These are phyloP conservation scores for Xylaria longipes DNA, from an alignment of 495 filamentous ascomycete species.

Conservation along the genomic window DNA sequence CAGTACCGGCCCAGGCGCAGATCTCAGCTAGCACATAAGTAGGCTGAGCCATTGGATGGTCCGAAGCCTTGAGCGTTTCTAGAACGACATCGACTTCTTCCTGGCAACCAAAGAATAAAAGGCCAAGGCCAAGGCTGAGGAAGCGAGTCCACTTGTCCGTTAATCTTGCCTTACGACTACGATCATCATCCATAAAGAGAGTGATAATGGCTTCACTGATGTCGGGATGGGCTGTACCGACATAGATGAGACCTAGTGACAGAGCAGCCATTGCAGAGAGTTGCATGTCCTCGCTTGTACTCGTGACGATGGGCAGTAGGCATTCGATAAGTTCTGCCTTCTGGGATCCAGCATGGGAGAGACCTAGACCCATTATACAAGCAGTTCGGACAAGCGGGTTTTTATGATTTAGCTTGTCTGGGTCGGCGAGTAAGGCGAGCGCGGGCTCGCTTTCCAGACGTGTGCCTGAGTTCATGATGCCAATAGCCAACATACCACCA, in stretches of 20 bases:
- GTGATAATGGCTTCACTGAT: conserved; percentile 88
- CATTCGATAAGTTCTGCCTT: conserved; percentile 80
- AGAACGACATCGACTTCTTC: conserved; percentile 96
- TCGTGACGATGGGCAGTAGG: conserved; percentile 84
- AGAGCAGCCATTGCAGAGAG: conserved; percentile 95
- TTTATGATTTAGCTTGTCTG: conserved; percentile 77
- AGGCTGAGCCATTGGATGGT: conserved; percentile 92
- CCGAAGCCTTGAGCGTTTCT: conserved; percentile 92
- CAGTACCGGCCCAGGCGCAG: conserved; percentile 96
- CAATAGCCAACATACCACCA: conserved; percentile 85
- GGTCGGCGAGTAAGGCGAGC: conserved; percentile 80
- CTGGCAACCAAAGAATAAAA: conserved; percentile 94
- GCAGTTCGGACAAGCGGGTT: conserved; percentile 75
- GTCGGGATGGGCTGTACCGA: conserved; percentile 88
- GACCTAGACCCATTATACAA: conserved; percentile 92
- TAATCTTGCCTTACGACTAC: conserved; percentile 78
- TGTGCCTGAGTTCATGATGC: conserved; percentile 92
- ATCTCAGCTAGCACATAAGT: conserved; percentile 91
- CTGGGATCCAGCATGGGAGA: conserved; percentile 92
- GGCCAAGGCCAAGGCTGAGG: conserved; percentile 89
- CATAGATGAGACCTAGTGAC: conserved; percentile 86
- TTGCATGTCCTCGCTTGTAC: conserved; percentile 86
- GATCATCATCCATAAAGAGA: conserved; percentile 89
- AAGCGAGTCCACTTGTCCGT: conserved; percentile 99
- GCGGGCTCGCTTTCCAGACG: conserved; percentile 86